Conservation (phyloP, 2,329 filamentous ascomycete genomes). For the Triangularia verruculosa region DNA sequence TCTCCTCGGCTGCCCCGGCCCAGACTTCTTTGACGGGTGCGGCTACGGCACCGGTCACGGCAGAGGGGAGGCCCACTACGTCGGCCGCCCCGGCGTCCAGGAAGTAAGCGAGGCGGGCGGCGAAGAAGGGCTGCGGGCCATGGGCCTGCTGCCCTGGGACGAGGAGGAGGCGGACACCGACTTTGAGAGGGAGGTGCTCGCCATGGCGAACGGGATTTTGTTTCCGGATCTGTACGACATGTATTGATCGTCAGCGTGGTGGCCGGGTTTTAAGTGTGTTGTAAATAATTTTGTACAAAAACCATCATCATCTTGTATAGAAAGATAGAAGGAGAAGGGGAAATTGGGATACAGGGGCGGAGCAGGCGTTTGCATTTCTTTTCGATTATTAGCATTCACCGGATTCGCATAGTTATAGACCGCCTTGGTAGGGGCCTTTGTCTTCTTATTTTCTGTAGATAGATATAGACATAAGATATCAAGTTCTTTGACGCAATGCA, state of each 20-base stretch:
- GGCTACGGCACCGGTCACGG: conserved; percentile 28
- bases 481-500: too few species aligned
- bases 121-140: conserved; percentile 39
- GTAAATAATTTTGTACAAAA: not conserved
- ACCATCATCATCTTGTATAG: not conserved
- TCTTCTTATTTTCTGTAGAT: not conserved
- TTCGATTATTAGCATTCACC: not conserved
- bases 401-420: not conserved
- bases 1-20: conserved; percentile 39
- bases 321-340: not conserved
- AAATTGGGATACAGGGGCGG: not conserved
- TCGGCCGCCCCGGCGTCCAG: conserved; percentile 36
- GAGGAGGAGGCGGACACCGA: conserved; percentile 35
- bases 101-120: conserved; percentile 41
- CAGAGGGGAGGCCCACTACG: conserved; percentile 35
- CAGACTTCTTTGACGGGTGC: conserved; percentile 34
- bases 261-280: not conserved
- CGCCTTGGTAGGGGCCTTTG: not conserved
- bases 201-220: conserved; percentile 40
- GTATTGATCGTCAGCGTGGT: conserved; percentile 3
- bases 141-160: conserved; percentile 43
- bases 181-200: conserved; percentile 35
- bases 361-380: not conserved
- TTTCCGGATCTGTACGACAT: conserved; percentile 40
- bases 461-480: not conserved